A percentile compares a stretch with the other conserved stretches of the same genome.
phyloP scores from a whole-genome alignment of 1,284 basidiomycete genomes.

The Pisolithus thermaeus region DNA sequence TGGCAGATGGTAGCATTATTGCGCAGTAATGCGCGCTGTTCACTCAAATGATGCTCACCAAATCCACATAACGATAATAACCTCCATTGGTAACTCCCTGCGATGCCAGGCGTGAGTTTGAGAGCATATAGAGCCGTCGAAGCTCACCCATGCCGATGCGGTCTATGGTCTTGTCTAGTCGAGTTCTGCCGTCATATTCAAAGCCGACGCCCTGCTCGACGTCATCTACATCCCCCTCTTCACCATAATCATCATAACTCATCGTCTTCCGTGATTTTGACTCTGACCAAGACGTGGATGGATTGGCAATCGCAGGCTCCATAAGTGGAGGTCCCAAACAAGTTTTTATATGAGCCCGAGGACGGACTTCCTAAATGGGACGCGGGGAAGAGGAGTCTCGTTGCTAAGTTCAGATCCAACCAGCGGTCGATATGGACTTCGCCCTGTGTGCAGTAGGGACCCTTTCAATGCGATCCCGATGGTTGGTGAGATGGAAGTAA shows the following conservation, averaged over 20 bases:
- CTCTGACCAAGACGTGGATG: conserved; percentile 43
- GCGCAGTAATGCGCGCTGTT: not conserved
- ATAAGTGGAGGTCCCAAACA: no score
- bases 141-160: conserved; percentile 81
- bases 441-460: no score
- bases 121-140: not conserved
- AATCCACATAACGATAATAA: conserved; percentile 80
- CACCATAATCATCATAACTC: conserved; percentile 28
- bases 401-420: no score
- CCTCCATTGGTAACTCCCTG: conserved; percentile 76
- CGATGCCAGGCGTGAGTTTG: not conserved
- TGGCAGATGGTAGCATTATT: not conserved
- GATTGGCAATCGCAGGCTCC: conserved; percentile 25
- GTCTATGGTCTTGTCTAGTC: conserved; percentile 83
- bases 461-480: no score
- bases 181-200: conserved; percentile 53
- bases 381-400: no score
- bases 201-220: conserved; percentile 33
- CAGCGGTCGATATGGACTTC: no score
- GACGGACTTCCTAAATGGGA: no score
- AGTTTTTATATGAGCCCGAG: no score
- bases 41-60: conserved; percentile 44
- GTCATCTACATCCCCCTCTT: conserved; percentile 26
- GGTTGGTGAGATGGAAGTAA: no score
- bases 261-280: conserved; percentile 11